A percentile compares a stretch with the other conserved stretches of the same genome.
phyloP scores from a whole-genome alignment of 306 rosid genomes.

The Prunus mira region DNA sequence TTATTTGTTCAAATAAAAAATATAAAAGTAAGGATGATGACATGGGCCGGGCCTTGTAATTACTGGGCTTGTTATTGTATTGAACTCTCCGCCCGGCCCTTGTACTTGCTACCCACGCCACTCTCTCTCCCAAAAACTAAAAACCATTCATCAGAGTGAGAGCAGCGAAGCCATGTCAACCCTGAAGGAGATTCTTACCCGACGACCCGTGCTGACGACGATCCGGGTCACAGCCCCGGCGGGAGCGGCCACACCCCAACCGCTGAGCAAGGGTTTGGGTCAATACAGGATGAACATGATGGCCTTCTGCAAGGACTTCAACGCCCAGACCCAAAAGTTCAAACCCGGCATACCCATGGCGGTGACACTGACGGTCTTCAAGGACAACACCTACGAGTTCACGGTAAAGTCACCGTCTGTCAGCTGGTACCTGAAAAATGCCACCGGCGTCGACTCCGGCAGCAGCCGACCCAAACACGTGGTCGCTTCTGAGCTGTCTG shows the following conservation, averaged over 20 bases:
- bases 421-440: conserved; percentile 78
- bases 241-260: conserved; percentile 67
- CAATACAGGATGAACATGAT: conserved; percentile 81
- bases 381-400: conserved; percentile 88
- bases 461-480: conserved; percentile 73
- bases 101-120: not conserved
- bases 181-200: conserved; percentile 62
- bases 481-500: conserved; percentile 54
- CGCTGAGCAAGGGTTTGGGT: conserved; percentile 80
- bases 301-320: conserved; percentile 96
- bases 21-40: no score
- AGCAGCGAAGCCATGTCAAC: conserved; percentile 40
- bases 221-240: conserved; percentile 71
- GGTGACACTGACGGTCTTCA: conserved; percentile 75
- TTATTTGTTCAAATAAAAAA: no score
- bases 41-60: no score
- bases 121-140: not conserved
- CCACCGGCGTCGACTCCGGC: conserved; percentile 70
- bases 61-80: no score
- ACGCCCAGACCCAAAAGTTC: conserved; percentile 72
- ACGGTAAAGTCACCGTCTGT: conserved; percentile 70
- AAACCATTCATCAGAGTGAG: not conserved
- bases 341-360: conserved; percentile 82
- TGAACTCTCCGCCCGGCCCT: no score
- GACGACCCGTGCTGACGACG: conserved; percentile 73